Conservation (phyloP, 1,284 basidiomycete genomes). For the Apiotrichum sp. region DNA sequence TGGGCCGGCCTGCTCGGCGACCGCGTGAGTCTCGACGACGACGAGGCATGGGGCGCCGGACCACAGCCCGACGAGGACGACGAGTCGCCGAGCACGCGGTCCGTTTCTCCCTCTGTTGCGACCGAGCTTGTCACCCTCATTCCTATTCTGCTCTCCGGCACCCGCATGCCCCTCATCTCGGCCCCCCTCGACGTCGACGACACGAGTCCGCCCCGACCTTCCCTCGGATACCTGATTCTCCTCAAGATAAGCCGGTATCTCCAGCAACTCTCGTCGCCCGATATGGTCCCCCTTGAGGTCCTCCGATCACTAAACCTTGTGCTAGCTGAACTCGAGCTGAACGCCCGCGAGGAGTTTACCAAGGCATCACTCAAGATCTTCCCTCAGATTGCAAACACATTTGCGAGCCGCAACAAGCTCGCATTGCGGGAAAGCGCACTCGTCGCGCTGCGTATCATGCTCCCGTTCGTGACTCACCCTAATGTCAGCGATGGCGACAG, state of each 20-base stretch:
- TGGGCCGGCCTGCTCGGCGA: constrained; percentile 72
- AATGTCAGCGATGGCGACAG: background rate
- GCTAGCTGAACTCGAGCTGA: constrained; percentile 66
- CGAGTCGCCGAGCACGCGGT: constrained; percentile 8
- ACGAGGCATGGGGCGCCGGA: constrained; percentile 26
- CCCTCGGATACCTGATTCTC: constrained; percentile 56
- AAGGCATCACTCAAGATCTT: constrained; percentile 59
- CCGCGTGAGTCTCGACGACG: constrained; percentile 47
- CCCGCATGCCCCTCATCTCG: constrained; percentile 35
- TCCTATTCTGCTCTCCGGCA: constrained; percentile 58
- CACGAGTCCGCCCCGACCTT: constrained; percentile 12
- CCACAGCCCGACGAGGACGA: constrained; percentile 20
- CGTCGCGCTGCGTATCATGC: constrained; percentile 60
- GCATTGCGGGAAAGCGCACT: constrained; percentile 55
- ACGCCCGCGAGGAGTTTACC: constrained; percentile 57
- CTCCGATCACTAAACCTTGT: constrained; percentile 62
- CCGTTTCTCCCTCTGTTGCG: constrained; percentile 1
- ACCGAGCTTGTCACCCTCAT: constrained; percentile 62
- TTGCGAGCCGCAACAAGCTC: constrained; percentile 71
- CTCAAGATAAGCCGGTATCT: constrained; percentile 63
- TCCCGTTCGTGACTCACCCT: constrained; percentile 60
- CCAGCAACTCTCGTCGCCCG: constrained; percentile 55
- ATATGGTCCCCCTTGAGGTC: constrained; percentile 67
- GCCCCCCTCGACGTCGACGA: constrained; percentile 8
- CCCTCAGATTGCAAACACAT: constrained; percentile 61